Conservation (phyloP, 139 green algal species). For the Tetradesmus obliquus region DNA sequence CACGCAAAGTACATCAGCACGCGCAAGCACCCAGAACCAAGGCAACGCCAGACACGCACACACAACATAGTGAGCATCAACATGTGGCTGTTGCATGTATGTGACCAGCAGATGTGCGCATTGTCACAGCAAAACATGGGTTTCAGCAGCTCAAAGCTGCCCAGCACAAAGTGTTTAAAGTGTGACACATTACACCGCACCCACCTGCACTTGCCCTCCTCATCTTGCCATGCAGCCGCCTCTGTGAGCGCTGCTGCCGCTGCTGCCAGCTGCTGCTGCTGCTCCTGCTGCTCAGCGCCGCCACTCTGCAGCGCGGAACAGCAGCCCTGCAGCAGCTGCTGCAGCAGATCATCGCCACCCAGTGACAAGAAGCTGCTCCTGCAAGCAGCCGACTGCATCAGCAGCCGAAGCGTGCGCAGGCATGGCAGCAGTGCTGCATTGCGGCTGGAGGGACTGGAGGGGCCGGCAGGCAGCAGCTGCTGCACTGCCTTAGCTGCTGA, state of each 20-base stretch:
- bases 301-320: neutral
- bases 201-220: slow-evolving; percentile 67
- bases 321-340: slow-evolving; percentile 17
- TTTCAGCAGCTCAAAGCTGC: neutral
- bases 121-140: neutral
- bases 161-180: neutral
- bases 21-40: slow-evolving; percentile 13
- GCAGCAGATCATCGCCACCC: neutral
- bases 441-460: neutral
- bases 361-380: neutral
- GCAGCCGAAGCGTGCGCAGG: slow-evolving; percentile 1
- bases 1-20: neutral
- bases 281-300: neutral
- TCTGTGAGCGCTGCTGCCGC: slow-evolving; percentile 50
- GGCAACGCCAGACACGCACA: neutral
- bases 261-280: slow-evolving; percentile 37
- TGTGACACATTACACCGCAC: neutral
- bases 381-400: neutral
- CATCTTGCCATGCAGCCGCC: slow-evolving; percentile 57
- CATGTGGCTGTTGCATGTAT: neutral
- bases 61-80: neutral
- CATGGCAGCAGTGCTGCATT: neutral
- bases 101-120: no score
- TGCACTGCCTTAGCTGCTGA: neutral
- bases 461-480: neutral